Evolutionary conservation across 2,329 filamentous ascomycete genomes (phyloP).

Genomic region (Penicillium nordicum): DNA sequence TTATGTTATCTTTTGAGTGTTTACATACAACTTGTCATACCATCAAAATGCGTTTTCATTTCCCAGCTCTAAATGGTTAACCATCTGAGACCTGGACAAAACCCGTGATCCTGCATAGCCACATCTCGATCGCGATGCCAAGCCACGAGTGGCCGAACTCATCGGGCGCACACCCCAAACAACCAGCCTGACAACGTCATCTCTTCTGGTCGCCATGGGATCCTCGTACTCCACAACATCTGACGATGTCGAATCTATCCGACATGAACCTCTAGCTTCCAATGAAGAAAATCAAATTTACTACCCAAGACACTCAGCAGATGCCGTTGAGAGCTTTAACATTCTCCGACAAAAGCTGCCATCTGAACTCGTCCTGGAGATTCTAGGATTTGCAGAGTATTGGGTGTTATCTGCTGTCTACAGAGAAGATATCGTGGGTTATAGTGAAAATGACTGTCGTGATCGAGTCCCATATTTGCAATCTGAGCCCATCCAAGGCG

Average conservation of each 20-base stretch:
- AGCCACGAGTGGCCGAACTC: background rate
- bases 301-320: slow-evolving; percentile 6
- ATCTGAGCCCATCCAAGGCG: slow-evolving; percentile 6
- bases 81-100: too few species aligned
- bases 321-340: slow-evolving; percentile 1
- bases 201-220: background rate
- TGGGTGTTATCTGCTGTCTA: background rate
- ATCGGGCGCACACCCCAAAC: background rate
- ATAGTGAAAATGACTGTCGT: background rate
- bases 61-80: background rate
- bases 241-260: background rate
- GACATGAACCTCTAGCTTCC: background rate
- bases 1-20: background rate
- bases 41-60: background rate
- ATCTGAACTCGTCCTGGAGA: slow-evolving; percentile 5
- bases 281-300: background rate
- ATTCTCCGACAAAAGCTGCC: slow-evolving; percentile 7
- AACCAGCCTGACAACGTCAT: background rate
- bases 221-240: background rate
- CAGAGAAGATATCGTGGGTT: background rate
- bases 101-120: background rate
- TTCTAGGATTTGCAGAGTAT: slow-evolving; percentile 7
- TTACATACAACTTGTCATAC: too few species aligned
- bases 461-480: slow-evolving; percentile 5
- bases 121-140: background rate